Evolutionary conservation across 257 asterid species (phyloP).

Genomic region (Nicotiana attenuata): DNA sequence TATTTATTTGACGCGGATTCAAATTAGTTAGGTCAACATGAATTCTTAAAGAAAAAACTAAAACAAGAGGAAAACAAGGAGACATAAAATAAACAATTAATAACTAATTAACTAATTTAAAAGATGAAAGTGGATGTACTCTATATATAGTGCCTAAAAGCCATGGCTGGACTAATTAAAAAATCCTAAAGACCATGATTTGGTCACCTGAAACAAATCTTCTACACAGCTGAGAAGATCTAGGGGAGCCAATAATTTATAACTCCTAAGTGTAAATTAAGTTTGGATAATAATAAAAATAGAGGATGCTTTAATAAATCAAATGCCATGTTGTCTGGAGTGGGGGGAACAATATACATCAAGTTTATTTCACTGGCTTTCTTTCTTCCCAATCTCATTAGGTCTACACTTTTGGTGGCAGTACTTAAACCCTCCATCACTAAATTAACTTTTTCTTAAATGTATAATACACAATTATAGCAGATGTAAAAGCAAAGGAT

Average conservation of each 20-base stretch:
- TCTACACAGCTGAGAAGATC: constrained; percentile 61
- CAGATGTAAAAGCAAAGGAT: constrained; percentile 34
- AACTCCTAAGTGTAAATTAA: neutral
- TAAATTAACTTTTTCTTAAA: neutral
- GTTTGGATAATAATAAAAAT: neutral
- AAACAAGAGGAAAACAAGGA: constrained; percentile 4
- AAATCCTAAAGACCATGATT: constrained; percentile 39
- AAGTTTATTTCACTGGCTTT: constrained; percentile 18
- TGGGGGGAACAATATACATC: constrained; percentile 67
- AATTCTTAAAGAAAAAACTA: neutral
- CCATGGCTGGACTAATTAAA: neutral
- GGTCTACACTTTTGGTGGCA: constrained; percentile 27
- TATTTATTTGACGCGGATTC: accelerated
- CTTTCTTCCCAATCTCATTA: neutral
- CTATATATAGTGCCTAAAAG: constrained; percentile 13
- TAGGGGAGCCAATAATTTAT: constrained; percentile 21
- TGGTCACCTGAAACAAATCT: constrained; percentile 50
- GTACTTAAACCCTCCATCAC: neutral
- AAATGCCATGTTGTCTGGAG: constrained; percentile 61
- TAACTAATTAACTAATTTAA: neutral
- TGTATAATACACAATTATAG: neutral
- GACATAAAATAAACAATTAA: constrained; percentile 47
- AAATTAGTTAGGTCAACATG: neutral
- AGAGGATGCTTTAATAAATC: constrained; percentile 27
- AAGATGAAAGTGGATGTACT: neutral